A percentile compares a stretch with the other conserved stretches of the same genome.
Conservation (phyloP, 2,329 filamentous ascomycete genomes). For the Rutstroemia sp. region DNA sequence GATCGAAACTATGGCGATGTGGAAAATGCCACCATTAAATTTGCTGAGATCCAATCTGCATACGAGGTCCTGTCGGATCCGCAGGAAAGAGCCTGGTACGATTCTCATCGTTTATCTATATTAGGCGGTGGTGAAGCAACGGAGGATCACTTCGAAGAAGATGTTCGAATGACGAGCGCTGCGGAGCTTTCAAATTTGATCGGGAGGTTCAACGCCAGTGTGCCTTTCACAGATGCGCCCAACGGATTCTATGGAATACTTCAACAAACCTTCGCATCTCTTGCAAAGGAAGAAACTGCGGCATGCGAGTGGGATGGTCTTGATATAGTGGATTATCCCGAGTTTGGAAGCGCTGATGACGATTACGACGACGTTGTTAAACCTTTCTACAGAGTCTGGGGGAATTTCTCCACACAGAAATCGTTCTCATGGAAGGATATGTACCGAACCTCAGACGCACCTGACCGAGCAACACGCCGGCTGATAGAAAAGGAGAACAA, state of each 20-base stretch:
- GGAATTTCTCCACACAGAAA: constrained; percentile 75
- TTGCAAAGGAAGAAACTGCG: constrained; percentile 72
- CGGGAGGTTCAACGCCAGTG: constrained; percentile 67
- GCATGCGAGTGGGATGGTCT: constrained; percentile 63
- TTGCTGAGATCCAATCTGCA: constrained; percentile 86
- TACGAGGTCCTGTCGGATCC: constrained; percentile 95
- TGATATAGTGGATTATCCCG: constrained; percentile 61
- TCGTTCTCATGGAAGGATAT: constrained; percentile 84
- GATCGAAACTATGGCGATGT: constrained; percentile 87
- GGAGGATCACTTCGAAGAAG: constrained; percentile 52
- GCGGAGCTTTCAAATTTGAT: constrained; percentile 74
- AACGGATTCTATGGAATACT: constrained; percentile 81
- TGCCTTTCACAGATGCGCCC: constrained; percentile 74
- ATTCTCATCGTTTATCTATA: constrained; percentile 84
- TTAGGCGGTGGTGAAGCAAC: constrained; percentile 40
- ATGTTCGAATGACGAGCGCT: constrained; percentile 69
- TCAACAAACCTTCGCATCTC: constrained; percentile 66
- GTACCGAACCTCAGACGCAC: constrained; percentile 76
- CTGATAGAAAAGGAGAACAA: constrained; percentile 95
- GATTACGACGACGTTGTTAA: constrained; percentile 69
- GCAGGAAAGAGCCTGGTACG: constrained; percentile 96
- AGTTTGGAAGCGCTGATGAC: constrained; percentile 73
- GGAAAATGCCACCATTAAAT: constrained; percentile 73
- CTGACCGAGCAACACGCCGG: constrained; percentile 74
- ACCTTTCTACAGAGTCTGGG: constrained; percentile 76